Percentiles rank a stretch among this genome's conserved stretches.
Evolutionary conservation across 192 early-diverging fungal species (phyloP).

Genomic region (Backusella parvicylindrica): DNA sequence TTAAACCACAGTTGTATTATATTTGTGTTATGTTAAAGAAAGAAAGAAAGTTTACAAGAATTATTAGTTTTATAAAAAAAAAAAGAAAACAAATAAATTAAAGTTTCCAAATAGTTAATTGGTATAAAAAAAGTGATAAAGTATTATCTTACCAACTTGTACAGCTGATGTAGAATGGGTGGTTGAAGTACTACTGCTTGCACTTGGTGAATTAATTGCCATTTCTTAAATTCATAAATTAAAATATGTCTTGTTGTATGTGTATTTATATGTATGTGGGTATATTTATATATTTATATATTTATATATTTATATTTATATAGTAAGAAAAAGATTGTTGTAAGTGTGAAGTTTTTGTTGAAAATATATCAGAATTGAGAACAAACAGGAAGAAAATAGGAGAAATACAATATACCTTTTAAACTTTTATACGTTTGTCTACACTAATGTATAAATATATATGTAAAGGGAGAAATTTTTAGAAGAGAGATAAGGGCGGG

Average conservation of each 20-base stretch:
- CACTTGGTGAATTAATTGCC: background rate
- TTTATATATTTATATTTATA: background rate
- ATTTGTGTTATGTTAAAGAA: background rate
- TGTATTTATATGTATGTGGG: background rate
- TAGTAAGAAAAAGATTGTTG: background rate
- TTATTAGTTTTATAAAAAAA: too few relatives aligned
- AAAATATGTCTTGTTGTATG: background rate
- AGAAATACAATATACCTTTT: background rate
- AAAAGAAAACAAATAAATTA: background rate
- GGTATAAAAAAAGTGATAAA: background rate
- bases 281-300: background rate
- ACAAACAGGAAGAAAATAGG: conserved; percentile 7
- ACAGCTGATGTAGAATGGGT: background rate
- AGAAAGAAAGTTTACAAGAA: background rate
- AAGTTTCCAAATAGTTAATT: background rate
- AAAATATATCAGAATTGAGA: conserved; percentile 1
- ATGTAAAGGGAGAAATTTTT: background rate
- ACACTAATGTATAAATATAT: background rate
- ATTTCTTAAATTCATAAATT: conserved; percentile 4
- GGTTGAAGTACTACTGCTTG: background rate
- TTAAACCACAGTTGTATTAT: background rate
- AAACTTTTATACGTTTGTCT: background rate
- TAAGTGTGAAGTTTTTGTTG: background rate
- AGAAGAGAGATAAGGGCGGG: background rate
- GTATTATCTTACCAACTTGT: conserved; percentile 11